Evolutionary conservation across 257 asterid species (phyloP), one percentile per base, ranked within the genome.

Genomic region (Jasminum sambac): DNA sequence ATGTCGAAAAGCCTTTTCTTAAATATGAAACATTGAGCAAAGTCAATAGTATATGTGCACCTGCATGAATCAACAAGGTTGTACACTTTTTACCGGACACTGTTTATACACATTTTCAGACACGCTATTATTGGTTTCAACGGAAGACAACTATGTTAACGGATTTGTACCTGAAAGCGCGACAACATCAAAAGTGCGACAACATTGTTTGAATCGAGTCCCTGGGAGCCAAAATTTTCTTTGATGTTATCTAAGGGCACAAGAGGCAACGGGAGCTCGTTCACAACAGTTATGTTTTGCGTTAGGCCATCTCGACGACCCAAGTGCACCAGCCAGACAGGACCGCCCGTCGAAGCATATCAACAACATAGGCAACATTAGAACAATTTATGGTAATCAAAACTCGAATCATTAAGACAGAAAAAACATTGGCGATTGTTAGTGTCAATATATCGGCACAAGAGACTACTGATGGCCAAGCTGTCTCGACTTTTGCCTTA

Each of bases 301-400:
- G 87, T 88, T 41, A 80, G 73, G 69, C 94, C 87, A 72, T 90
- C 97, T 77, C 94, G 84, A 69, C 97, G 93, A 0, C 96, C 97
- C 79, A 89, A 74, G 6, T 77, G 36, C 23, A 88, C 85, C 5
- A 65, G 48, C 94, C 91, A 86, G 60, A 42, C 85, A 6, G 88
- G 86, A 34, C 97, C 97, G 70, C 95, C 92, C 11, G 68, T 39
- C 97, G 87, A 39, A 4, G 4, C 36, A 30, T 30, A 11, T 66
- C 23, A 48, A 26, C 44, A 38, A 9, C 2, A 66, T 60, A 25
- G 52, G 58, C 48, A 41, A 60, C 21, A 2, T 43, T 3, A 41
- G 14, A 39, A 37, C 11, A 55, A 34, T 0, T 43, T 23, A 14
- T 17, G 42, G 48, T 8, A 67, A 68, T 21, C 63, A 21, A 55